Conservation (phyloP, 2,329 filamentous ascomycete genomes). For the Ophiostoma sp. region DNA sequence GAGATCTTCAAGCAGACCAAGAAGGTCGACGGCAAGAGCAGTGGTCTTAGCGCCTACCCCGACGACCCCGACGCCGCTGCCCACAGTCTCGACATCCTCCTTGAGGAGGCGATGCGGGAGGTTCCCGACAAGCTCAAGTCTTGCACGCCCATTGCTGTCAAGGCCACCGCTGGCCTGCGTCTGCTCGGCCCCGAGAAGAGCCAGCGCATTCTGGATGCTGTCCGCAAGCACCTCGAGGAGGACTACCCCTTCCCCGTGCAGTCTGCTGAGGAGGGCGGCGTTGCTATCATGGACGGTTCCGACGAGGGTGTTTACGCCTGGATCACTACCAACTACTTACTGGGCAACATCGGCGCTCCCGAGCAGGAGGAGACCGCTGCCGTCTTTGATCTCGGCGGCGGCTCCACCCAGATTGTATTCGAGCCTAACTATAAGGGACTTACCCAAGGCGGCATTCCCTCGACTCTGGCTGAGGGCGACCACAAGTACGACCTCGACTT, state of each 20-base stretch:
- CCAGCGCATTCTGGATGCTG: slow-evolving; percentile 76
- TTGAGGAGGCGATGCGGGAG: slow-evolving; percentile 76
- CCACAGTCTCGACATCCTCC: slow-evolving; percentile 77
- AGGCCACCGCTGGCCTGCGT: slow-evolving; percentile 90
- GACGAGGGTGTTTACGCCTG: slow-evolving; percentile 98
- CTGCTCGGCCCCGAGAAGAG: slow-evolving; percentile 77
- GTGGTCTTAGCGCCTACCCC: slow-evolving; percentile 77
- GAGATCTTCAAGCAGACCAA: slow-evolving; percentile 93
- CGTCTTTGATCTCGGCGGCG: slow-evolving; percentile 91
- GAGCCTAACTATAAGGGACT: slow-evolving; percentile 83
- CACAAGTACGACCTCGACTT: slow-evolving; percentile 94
- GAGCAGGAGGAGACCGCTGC: slow-evolving; percentile 88
- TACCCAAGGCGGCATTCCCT: slow-evolving; percentile 71
- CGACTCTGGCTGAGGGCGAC: slow-evolving; percentile 78
- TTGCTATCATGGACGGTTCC: slow-evolving; percentile 95
- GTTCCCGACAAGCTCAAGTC: slow-evolving; percentile 84
- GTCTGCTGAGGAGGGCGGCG: slow-evolving; percentile 74
- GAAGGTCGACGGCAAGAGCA: slow-evolving; percentile 62
- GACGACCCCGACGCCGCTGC: slow-evolving; percentile 82
- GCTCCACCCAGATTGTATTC: slow-evolving; percentile 97
- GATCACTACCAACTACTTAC: slow-evolving; percentile 98
- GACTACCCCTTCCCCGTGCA: slow-evolving; percentile 94
- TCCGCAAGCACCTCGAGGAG: slow-evolving; percentile 76
- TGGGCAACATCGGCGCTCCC: slow-evolving; percentile 92
- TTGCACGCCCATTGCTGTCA: slow-evolving; percentile 95